Evolutionary conservation across 345 rosid species (phyloP).

Genomic region (Sapria himalayana): DNA sequence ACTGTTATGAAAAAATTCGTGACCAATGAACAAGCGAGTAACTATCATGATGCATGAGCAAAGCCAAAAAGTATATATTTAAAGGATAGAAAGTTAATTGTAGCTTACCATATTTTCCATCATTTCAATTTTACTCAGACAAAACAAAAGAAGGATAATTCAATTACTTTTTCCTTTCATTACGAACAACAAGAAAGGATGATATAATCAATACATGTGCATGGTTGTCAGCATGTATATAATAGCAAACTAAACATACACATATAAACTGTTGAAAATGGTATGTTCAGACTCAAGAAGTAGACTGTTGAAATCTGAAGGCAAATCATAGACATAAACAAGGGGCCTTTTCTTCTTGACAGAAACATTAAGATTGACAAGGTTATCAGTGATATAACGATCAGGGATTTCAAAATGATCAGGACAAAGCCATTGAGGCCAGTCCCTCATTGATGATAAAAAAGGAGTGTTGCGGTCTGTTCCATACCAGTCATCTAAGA

Average conservation of each 20-base stretch:
- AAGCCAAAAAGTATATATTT: no score
- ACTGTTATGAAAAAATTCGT: constrained; percentile 29
- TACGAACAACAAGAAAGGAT: no score
- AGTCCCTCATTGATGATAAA: constrained; percentile 43
- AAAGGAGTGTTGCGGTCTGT: constrained; percentile 77
- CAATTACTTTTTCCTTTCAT: no score
- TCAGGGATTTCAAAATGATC: constrained; percentile 53
- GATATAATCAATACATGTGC: no score
- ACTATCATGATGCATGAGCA: no score
- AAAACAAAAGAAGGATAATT: no score
- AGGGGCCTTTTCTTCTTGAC: constrained; percentile 77
- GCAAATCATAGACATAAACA: constrained; percentile 83
- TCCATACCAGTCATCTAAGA: constrained; percentile 88
- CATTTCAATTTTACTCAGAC: no score
- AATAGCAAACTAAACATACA: no score
- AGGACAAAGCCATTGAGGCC: constrained; percentile 91
- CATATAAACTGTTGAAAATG: constrained; percentile 6
- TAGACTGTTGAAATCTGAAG: constrained; percentile 73
- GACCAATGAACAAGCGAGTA: no score
- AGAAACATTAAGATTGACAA: constrained; percentile 34
- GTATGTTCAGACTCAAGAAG: constrained; percentile 62
- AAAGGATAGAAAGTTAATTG: no score
- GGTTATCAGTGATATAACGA: constrained; percentile 14
- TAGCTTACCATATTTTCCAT: no score
- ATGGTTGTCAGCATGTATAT: no score